These are phyloP conservation scores for Lentinula sp. DNA, from an alignment of 768 basidiomycete genomes.

Conservation along the genomic window DNA sequence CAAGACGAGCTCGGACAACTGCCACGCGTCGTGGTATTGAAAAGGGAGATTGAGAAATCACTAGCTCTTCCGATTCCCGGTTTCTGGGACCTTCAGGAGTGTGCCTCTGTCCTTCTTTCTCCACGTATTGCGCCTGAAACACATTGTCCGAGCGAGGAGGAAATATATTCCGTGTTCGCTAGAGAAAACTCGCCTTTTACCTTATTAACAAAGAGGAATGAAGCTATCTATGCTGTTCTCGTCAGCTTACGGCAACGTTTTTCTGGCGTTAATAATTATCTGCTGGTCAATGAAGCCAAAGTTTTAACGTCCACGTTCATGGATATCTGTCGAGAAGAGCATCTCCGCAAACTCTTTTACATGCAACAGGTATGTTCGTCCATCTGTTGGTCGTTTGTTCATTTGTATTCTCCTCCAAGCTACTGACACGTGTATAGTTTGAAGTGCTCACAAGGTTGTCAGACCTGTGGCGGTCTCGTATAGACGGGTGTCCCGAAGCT, in stretches of 20 bases:
- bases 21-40: conserved; percentile 35
- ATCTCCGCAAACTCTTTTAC: conserved; percentile 44
- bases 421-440: conserved; percentile 24
- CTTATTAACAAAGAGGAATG: conserved; percentile 26
- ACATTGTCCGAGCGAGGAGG: conserved; percentile 32
- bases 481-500: conserved; percentile 43
- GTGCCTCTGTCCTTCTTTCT: conserved; percentile 24
- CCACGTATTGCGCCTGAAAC: conserved; percentile 1
- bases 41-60: conserved; percentile 37
- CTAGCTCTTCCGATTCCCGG: conserved; percentile 42
- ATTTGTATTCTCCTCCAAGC: neutral
- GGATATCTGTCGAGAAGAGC: conserved; percentile 35
- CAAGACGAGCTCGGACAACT: conserved; percentile 36
- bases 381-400: neutral
- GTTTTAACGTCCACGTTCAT: conserved; percentile 33
- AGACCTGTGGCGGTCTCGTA: conserved; percentile 41
- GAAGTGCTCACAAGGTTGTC: conserved; percentile 39
- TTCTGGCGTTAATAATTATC: conserved; percentile 13
- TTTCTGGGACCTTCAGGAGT: conserved; percentile 41
- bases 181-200: conserved; percentile 14
- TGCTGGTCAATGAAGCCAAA: conserved; percentile 39
- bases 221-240: conserved; percentile 26
- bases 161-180: conserved; percentile 25
- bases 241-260: conserved; percentile 24
- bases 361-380: conserved; percentile 39